A percentile compares a stretch with the other conserved stretches of the same genome.
phyloP scores from a whole-genome alignment of 2,329 filamentous ascomycete species.

The Clonostachys chloroleuca region DNA sequence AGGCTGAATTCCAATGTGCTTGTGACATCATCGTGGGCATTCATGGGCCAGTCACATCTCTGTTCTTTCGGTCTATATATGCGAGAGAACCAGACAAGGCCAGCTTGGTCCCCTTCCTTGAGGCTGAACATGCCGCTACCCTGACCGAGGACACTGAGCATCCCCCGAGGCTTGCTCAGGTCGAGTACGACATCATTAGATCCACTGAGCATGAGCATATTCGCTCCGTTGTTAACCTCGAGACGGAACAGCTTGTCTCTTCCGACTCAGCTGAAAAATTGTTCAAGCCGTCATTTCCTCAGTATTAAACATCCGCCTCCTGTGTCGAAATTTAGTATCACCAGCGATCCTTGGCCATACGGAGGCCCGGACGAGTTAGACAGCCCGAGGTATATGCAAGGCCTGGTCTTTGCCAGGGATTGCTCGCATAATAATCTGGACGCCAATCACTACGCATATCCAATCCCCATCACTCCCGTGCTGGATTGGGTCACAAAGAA shows the following conservation, averaged over 20 bases:
- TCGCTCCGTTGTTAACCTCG: slow-evolving; percentile 31
- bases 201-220: slow-evolving; percentile 21
- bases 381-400: slow-evolving; percentile 40
- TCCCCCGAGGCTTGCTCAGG: slow-evolving; percentile 38
- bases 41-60: slow-evolving; percentile 9
- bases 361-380: slow-evolving; percentile 36
- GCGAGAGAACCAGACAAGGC: slow-evolving; percentile 58
- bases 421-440: slow-evolving; percentile 38
- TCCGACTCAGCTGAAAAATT: slow-evolving; percentile 13
- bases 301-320: slow-evolving; percentile 7
- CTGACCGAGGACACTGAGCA: slow-evolving; percentile 34
- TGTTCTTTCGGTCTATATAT: slow-evolving; percentile 54
- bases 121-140: slow-evolving; percentile 53
- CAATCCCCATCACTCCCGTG: slow-evolving; percentile 53
- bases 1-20: slow-evolving; percentile 42
- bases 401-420: slow-evolving; percentile 42
- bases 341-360: slow-evolving; percentile 65
- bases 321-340: slow-evolving; percentile 21
- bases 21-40: slow-evolving; percentile 35
- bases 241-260: slow-evolving; percentile 17
- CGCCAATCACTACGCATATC: slow-evolving; percentile 59
- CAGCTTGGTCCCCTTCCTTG: slow-evolving; percentile 53
- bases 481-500: slow-evolving; percentile 52
- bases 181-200: slow-evolving; percentile 36
- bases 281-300: slow-evolving; percentile 29